Conservation (phyloP, 768 basidiomycete species). For the Phanerodontia chrysosporium region DNA sequence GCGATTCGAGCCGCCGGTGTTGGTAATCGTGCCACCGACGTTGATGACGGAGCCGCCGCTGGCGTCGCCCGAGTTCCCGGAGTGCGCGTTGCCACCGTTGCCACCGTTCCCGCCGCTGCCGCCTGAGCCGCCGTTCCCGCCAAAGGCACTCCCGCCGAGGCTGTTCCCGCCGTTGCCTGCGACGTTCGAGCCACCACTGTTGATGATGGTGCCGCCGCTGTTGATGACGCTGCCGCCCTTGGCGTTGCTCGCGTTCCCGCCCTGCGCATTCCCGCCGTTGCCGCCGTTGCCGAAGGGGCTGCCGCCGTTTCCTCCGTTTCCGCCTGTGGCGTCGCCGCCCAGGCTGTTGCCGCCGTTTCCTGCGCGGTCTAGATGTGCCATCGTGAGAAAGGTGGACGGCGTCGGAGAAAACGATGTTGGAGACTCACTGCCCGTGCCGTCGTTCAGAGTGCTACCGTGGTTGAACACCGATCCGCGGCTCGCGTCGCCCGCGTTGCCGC, state of each 20-base stretch:
- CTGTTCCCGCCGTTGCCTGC: slow-evolving; percentile 6
- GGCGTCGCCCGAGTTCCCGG: slow-evolving; percentile 4
- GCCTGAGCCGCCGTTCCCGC: slow-evolving; percentile 1
- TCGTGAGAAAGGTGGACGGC: no score
- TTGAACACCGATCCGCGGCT: not conserved
- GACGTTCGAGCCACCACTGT: not conserved
- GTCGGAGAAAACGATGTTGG: no score
- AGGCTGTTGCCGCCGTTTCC: slow-evolving; percentile 1
- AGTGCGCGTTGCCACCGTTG: slow-evolving; percentile 1
- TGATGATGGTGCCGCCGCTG: not conserved
- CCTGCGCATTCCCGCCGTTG: slow-evolving; percentile 3
- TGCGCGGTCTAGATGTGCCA: not conserved
- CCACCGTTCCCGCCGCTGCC: not conserved
- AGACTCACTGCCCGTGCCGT: no score
- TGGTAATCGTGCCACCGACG: not conserved
- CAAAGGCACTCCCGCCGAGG: not conserved
- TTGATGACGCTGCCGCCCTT: not conserved
- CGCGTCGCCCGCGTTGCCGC: not conserved
- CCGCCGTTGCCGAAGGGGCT: not conserved
- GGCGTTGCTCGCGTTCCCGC: not conserved
- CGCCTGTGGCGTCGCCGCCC: not conserved
- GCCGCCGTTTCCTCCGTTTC: not conserved
- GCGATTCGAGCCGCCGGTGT: not conserved
- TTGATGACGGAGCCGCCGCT: slow-evolving; percentile 3
- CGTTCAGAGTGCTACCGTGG: not conserved